Conservation (phyloP, 495 filamentous ascomycete genomes). For the Penicillium psychrofluorescens region DNA sequence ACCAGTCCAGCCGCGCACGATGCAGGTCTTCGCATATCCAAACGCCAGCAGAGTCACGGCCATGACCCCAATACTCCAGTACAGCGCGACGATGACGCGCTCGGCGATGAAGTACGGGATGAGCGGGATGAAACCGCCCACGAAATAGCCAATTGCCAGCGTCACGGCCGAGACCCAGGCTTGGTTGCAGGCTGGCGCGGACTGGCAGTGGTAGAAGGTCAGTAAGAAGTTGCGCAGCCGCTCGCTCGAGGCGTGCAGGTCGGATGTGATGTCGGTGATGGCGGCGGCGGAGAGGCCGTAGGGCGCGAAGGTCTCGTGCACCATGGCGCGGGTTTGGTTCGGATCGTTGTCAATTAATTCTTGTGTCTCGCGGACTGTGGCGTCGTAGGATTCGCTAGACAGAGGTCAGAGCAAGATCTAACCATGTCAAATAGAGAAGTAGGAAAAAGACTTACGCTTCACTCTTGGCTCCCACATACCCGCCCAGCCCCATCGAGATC, state of each 20-base stretch:
- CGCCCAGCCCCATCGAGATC: slow-evolving; percentile 51
- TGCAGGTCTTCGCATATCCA: slow-evolving; percentile 63
- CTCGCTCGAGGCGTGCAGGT: slow-evolving; percentile 38
- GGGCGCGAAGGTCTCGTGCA: slow-evolving; percentile 43
- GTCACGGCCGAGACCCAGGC: slow-evolving; percentile 53
- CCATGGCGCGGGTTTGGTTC: slow-evolving; percentile 29
- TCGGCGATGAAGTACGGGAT: slow-evolving; percentile 65
- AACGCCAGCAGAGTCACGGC: slow-evolving; percentile 60
- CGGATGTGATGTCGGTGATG: slow-evolving; percentile 34
- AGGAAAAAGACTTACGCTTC: slow-evolving; percentile 48
- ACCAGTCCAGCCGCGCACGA: slow-evolving; percentile 31
- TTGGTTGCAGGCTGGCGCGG: slow-evolving; percentile 43
- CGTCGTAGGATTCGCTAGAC: slow-evolving; percentile 41
- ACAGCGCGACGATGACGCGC: slow-evolving; percentile 50
- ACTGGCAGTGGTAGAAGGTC: slow-evolving; percentile 47
- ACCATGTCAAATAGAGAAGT: not conserved
- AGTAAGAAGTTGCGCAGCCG: slow-evolving; percentile 50
- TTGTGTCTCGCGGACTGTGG: slow-evolving; percentile 38
- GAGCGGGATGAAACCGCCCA: slow-evolving; percentile 66
- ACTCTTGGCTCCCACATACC: slow-evolving; percentile 60
- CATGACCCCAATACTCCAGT: slow-evolving; percentile 63
- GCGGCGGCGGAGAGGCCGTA: slow-evolving; percentile 39
- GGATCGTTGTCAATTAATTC: slow-evolving; percentile 31
- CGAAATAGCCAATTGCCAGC: slow-evolving; percentile 63
- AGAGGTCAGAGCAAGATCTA: not conserved